These are phyloP conservation scores for Yarrowia sp. DNA, from an alignment of 805 yeast species.

Conservation along the genomic window DNA sequence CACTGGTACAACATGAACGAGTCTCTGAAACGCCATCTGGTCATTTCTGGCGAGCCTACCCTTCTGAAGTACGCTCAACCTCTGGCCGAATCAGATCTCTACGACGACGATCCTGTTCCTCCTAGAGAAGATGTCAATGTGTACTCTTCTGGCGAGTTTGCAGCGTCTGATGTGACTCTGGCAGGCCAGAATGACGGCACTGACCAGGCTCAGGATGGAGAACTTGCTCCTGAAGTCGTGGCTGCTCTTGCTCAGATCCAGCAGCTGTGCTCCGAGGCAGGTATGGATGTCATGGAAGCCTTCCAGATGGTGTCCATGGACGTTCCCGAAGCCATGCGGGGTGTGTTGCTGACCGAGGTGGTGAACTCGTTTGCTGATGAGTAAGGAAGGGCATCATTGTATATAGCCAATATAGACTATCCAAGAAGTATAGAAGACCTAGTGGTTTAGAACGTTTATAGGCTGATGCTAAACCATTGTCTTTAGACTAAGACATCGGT, in stretches of 20 bases:
- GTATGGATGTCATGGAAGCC: conserved; percentile 32
- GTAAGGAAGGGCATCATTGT: neutral
- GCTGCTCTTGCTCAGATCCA: conserved; percentile 28
- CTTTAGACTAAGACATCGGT: no score
- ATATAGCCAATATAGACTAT: no score
- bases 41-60: conserved; percentile 34
- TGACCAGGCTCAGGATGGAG: conserved; percentile 6
- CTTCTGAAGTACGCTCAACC: conserved; percentile 31
- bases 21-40: conserved; percentile 30
- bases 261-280: conserved; percentile 11
- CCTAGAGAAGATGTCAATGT: conserved; percentile 23
- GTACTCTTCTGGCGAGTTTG: conserved; percentile 21
- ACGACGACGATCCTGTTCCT: conserved; percentile 33
- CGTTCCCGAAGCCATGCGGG: conserved; percentile 22
- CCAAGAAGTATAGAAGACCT: no score
- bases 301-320: conserved; percentile 27
- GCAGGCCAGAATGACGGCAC: conserved; percentile 31
- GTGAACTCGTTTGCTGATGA: neutral
- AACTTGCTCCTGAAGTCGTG: conserved; percentile 20
- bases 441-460: no score
- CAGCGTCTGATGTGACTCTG: conserved; percentile 14
- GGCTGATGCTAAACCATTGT: no score
- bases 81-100: conserved; percentile 21
- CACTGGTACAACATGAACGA: conserved; percentile 23
- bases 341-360: neutral